Evolutionary conservation across 202 grass and related monocot genomes (phyloP).

Genomic region (Schoenoplectus tabernaemontani): DNA sequence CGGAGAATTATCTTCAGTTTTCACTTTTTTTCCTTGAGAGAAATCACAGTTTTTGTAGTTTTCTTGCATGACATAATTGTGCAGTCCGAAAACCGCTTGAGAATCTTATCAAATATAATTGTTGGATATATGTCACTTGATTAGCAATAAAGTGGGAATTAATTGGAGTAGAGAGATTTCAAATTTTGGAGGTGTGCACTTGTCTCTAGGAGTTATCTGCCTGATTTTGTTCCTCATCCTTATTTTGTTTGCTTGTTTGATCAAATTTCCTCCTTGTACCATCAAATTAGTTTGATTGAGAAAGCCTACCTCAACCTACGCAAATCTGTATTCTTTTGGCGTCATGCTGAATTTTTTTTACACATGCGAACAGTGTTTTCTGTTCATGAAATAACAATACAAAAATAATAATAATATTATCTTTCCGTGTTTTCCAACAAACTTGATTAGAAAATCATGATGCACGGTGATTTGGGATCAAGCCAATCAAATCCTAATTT

Average conservation of each 20-base stretch:
- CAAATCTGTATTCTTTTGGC: constrained; percentile 7
- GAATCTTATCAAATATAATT: constrained; percentile 5
- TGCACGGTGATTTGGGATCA: too few species aligned
- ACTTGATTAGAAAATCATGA: too few species aligned
- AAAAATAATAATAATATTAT: too few species aligned
- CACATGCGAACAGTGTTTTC: neutral
- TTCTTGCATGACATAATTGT: constrained; percentile 9
- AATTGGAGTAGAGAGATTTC: neutral
- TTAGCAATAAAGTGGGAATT: neutral
- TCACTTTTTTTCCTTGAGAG: neutral
- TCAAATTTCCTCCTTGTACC: neutral
- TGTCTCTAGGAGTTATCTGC: constrained; percentile 8
- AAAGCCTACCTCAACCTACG: constrained; percentile 5
- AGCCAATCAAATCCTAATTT: too few species aligned
- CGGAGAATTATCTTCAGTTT: neutral
- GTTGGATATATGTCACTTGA: neutral
- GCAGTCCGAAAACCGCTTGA: neutral
- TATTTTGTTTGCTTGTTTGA: too few species aligned
- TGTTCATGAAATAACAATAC: neutral
- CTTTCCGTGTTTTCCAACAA: too few species aligned
- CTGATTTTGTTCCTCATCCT: neutral
- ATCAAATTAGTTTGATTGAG: constrained; percentile 18
- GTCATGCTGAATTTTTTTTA: constrained; percentile 8
- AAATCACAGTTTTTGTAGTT: neutral
- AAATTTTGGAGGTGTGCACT: neutral